Conservation (phyloP, 2,329 filamentous ascomycete genomes). For the Apiospora hydei region DNA sequence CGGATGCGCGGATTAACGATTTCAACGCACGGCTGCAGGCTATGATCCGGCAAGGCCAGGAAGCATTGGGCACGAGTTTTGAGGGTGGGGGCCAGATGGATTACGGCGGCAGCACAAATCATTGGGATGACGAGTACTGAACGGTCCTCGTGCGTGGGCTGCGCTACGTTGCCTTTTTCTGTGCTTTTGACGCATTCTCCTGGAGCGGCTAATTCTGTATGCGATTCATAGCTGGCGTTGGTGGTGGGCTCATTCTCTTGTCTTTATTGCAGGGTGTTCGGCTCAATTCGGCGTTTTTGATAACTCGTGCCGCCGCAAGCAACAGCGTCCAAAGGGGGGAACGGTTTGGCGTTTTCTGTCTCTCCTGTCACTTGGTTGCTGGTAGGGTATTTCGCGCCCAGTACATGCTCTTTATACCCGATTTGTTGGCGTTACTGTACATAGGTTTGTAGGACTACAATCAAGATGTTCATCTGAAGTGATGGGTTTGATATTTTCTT, state of each 20-base stretch:
- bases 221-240: background rate
- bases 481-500: background rate
- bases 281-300: constrained; percentile 14
- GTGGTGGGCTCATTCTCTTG: background rate
- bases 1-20: constrained; percentile 79
- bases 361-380: background rate
- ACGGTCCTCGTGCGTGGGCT: background rate
- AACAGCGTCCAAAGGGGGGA: background rate
- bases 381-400: background rate
- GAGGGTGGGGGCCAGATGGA: constrained; percentile 61
- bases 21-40: constrained; percentile 82
- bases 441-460: background rate
- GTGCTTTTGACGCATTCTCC: background rate
- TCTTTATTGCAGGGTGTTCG: constrained; percentile 8
- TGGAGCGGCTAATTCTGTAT: background rate
- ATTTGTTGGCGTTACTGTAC: background rate
- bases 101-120: constrained; percentile 30
- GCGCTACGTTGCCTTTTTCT: background rate
- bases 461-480: background rate
- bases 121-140: constrained; percentile 50
- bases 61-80: constrained; percentile 80
- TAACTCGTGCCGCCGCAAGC: background rate
- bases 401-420: constrained; percentile 3
- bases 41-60: constrained; percentile 88
- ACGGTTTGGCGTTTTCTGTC: background rate